Evolutionary conservation across 2,329 filamentous ascomycete genomes (phyloP), one percentile per base, ranked within the genome.

Genomic region (Blastomyces percursus): DNA sequence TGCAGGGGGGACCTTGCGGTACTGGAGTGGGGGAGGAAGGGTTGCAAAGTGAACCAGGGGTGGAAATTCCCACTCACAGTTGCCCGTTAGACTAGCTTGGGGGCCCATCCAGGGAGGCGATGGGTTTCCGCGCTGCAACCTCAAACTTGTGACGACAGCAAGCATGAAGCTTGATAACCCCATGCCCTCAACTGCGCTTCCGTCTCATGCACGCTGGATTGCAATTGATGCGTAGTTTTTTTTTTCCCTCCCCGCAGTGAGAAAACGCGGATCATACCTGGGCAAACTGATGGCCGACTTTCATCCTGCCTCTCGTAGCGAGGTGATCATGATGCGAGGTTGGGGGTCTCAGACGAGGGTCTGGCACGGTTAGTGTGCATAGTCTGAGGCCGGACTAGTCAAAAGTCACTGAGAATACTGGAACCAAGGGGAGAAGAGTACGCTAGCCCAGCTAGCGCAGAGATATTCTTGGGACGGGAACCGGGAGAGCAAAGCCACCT

Each of bases 401-500:
- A 27, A 24, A 24, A 40, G 14, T 40, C 32, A 46, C 21, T 59
- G 42, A 44, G 42, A 21, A 19, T n/a, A 19, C 54, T 56, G 35
- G 54, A 56, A 42, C 35, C 30, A n/a, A 54, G 51, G 27, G 51
- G 51, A 35, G 51, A 6, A 35, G 8, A 4, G 3, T 35, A 35
- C 24, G 16, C 42, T 42, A 21, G 56, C 42, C 24, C 24, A 56
- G 35, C 30, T 59, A 59, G 56, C 30, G 56, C 42, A 48, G 56
- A 48, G 56, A 24, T 14, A 35, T 59, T 21, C 56, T 46, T 59
- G 56, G 56, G 56, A 59, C 56, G 56, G 56, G 56, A n/a, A 11
- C 27, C 56, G 56, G 56, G 56, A 59, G 35, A 59, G 56, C 40
- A 38, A 38, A 48, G 56, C 56, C 56, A 59, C 40, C 48, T 48